Percentiles rank a stretch among this genome's conserved stretches.
These are phyloP conservation scores for Torulaspora quercuum DNA, from an alignment of 805 yeast genomes.

Conservation along the genomic window DNA sequence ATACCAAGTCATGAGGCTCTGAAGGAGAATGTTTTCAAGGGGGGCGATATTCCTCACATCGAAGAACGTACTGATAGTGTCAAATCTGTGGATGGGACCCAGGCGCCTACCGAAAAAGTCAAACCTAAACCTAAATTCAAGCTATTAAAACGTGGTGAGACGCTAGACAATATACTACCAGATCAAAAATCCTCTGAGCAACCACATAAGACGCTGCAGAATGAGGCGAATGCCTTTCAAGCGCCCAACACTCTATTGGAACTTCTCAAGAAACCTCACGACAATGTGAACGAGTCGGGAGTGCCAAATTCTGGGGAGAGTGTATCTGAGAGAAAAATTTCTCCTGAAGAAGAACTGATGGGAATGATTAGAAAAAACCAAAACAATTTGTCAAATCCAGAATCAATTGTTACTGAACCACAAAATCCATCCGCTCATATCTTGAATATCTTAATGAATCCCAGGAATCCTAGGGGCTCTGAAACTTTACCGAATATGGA, in stretches of 20 bases:
- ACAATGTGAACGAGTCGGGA: not conserved
- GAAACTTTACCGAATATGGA: not conserved
- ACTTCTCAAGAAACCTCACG: slow-evolving; percentile 8
- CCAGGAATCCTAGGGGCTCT: not conserved
- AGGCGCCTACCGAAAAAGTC: slow-evolving; percentile 6
- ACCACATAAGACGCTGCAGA: not conserved
- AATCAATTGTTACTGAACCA: slow-evolving; percentile 1
- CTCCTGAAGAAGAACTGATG: slow-evolving; percentile 19
- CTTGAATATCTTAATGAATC: slow-evolving; percentile 10
- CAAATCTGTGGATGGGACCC: slow-evolving; percentile 14
- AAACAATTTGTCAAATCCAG: not conserved
- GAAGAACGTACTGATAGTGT: slow-evolving; percentile 21
- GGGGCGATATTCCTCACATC: slow-evolving; percentile 25
- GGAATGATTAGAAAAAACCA: slow-evolving; percentile 12
- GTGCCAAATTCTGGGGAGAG: too few species aligned
- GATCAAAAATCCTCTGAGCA: slow-evolving; percentile 2
- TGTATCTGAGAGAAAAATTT: slow-evolving; percentile 2
- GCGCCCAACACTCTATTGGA: slow-evolving; percentile 11
- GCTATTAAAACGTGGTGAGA: slow-evolving; percentile 40
- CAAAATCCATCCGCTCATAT: slow-evolving; percentile 9
- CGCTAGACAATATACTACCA: slow-evolving; percentile 23
- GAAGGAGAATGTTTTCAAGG: slow-evolving; percentile 17
- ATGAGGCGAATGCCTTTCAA: slow-evolving; percentile 1
- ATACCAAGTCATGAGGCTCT: slow-evolving; percentile 9
- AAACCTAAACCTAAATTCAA: slow-evolving; percentile 35